phyloP scores from a whole-genome alignment of 1,139 yeast species.

The Nematodospora anomalae region DNA sequence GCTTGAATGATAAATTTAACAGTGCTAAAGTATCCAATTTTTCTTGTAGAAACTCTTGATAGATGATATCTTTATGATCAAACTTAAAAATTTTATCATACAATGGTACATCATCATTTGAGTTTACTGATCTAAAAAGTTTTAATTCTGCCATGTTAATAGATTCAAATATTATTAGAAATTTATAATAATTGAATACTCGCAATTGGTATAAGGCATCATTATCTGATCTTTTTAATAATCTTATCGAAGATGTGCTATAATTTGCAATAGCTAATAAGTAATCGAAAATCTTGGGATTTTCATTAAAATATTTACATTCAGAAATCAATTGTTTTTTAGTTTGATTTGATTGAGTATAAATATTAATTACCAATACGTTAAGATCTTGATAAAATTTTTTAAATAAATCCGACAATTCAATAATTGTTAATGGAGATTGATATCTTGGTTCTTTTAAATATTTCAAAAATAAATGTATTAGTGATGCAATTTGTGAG shows the following conservation, averaged over 20 bases:
- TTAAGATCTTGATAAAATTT: slow-evolving; percentile 40
- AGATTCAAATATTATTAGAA: slow-evolving; percentile 32
- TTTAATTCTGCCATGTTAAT: slow-evolving; percentile 36
- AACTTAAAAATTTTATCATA: slow-evolving; percentile 43
- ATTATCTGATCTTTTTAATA: slow-evolving; percentile 38
- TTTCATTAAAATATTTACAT: slow-evolving; percentile 28
- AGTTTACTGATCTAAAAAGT: slow-evolving; percentile 28
- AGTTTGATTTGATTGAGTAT: slow-evolving; percentile 40
- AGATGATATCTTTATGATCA: slow-evolving; percentile 39
- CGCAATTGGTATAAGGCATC: slow-evolving; percentile 41
- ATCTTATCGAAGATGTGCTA: slow-evolving; percentile 38
- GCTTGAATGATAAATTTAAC: slow-evolving; percentile 28
- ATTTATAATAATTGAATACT: slow-evolving; percentile 44
- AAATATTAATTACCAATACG: slow-evolving; percentile 32
- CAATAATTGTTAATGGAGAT: slow-evolving; percentile 38
- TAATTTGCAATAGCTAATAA: slow-evolving; percentile 47
- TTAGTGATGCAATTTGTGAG: slow-evolving; percentile 14
- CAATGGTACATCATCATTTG: slow-evolving; percentile 31
- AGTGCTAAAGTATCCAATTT: slow-evolving; percentile 30
- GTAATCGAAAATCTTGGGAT: slow-evolving; percentile 41
- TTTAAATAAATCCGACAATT: slow-evolving; percentile 34
- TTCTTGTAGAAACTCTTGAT: slow-evolving; percentile 38
- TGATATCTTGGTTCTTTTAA: slow-evolving; percentile 48
- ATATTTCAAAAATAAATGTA: slow-evolving; percentile 32
- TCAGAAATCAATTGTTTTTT: slow-evolving; percentile 39